A percentile compares a stretch with the other conserved stretches of the same genome.
Conservation (phyloP, 768 basidiomycete genomes). For the Phylloporus rhodoxanthus region DNA sequence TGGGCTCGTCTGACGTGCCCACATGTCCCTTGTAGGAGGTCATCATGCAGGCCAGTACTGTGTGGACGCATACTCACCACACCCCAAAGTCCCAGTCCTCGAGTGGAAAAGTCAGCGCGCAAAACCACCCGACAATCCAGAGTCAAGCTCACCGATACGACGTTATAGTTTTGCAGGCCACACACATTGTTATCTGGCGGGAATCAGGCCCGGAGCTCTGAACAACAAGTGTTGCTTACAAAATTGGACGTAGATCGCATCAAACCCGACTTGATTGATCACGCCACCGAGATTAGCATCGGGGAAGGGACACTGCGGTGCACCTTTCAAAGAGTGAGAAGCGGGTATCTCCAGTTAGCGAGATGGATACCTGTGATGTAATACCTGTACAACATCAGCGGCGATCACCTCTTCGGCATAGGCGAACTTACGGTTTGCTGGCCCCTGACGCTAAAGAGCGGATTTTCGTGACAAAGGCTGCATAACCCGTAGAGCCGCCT, state of each 20-base stretch:
- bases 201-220: neutral
- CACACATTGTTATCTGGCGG: slow-evolving; percentile 40
- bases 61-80: slow-evolving; percentile 18
- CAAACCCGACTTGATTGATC: slow-evolving; percentile 57
- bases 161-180: slow-evolving; percentile 44
- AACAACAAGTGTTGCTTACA: slow-evolving; percentile 22
- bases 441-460: slow-evolving; percentile 22
- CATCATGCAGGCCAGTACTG: neutral
- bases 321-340: slow-evolving; percentile 11
- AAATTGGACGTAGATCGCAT: slow-evolving; percentile 72
- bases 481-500: slow-evolving; percentile 47
- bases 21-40: slow-evolving; percentile 37
- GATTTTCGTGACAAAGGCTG: slow-evolving; percentile 36
- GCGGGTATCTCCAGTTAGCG: neutral
- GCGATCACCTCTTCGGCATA: neutral
- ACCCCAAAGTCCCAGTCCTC: slow-evolving; percentile 45
- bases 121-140: neutral
- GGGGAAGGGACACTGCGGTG: slow-evolving; percentile 57
- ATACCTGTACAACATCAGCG: slow-evolving; percentile 38
- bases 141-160: slow-evolving; percentile 41
- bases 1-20: slow-evolving; percentile 37
- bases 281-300: slow-evolving; percentile 56
- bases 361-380: slow-evolving; percentile 45
- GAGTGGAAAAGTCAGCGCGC: neutral
- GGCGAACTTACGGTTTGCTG: slow-evolving; percentile 16